Evolutionary conservation across 257 asterid genomes (phyloP), one percentile per base, ranked within the genome.

Genomic region (Paraleonurus japonicus): DNA sequence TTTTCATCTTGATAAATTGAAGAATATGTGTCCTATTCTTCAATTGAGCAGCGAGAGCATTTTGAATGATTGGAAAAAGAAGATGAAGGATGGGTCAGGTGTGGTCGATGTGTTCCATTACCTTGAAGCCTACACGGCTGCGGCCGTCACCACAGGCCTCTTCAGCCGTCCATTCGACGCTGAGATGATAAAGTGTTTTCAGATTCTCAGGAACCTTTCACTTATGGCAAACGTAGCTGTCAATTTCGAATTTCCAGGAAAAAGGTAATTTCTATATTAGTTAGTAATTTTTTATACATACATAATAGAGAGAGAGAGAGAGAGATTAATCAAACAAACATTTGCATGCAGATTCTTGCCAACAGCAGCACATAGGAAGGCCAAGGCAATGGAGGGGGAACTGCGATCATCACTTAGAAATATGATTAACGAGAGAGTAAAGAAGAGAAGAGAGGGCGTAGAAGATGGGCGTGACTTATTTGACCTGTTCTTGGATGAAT

Each of bases 331-430:
- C n/a, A n/a, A n/a, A n/a, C n/a, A n/a, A n/a, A n/a, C n/a, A n/a
- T n/a, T n/a, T n/a, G n/a, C n/a, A n/a, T n/a, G n/a, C 50, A 79
- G 83, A 53, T 65, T 32, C 67, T 60, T 75, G 77, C 80, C 83
- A 53, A 79, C 75, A 2, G 62, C 50, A 28, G n/a, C 62, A 15
- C 75, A 75, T 37, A 65, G 67, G 47, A 79, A 75, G 72, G 80
- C 80, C 13, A 65, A 27, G 64, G 75, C 67, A 23, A 70, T 79
- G 80, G 83, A 79, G 64, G 75, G 26, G 0, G 80, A 75, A 61
- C 69, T 79, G 3, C 47, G 80, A 17, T 0, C 3, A 11, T n/a
- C 51, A 15, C 75, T 70, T n/a, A 67, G 65, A 10, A 58, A 19
- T 1, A 79, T 79, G 83, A 33, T 67, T 3, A 23, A 63, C 15